phyloP scores from a whole-genome alignment of 2,329 filamentous ascomycete genomes.

The Trichoderma guizhouense region DNA sequence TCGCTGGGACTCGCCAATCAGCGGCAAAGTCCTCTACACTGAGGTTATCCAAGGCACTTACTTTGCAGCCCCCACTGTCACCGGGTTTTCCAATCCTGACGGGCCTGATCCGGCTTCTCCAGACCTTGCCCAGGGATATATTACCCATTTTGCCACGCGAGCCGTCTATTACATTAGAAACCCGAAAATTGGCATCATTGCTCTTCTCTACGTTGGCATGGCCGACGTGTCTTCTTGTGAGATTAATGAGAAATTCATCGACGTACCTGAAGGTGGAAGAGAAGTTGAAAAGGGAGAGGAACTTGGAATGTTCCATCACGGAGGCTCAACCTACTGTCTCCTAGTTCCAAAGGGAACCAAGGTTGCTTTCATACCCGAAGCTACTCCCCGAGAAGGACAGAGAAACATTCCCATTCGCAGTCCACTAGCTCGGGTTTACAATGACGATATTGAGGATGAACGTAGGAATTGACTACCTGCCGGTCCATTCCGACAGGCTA shows the following conservation, averaged over 20 bases:
- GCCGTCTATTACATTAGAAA: constrained; percentile 64
- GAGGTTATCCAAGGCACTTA: constrained; percentile 59
- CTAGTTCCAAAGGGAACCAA: constrained; percentile 55
- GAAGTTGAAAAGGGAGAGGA: constrained; percentile 58
- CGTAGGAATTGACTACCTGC: not conserved
- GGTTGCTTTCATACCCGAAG: constrained; percentile 27
- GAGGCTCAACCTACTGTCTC: constrained; percentile 63
- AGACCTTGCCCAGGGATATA: constrained; percentile 54
- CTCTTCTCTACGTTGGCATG: constrained; percentile 66
- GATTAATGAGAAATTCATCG: constrained; percentile 35
- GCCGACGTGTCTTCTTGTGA: constrained; percentile 66
- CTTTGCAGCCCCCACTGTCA: constrained; percentile 48
- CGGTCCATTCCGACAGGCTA: not conserved
- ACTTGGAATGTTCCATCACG: constrained; percentile 72
- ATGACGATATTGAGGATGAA: not conserved
- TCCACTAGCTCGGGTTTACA: constrained; percentile 13
- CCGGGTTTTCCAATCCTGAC: constrained; percentile 16
- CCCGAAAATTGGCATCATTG: constrained; percentile 59
- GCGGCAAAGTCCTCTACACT: constrained; percentile 52
- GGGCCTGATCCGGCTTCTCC: constrained; percentile 22
- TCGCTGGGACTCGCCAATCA: constrained; percentile 63
- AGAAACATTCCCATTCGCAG: constrained; percentile 23
- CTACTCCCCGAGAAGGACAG: constrained; percentile 16
- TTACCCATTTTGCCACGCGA: constrained; percentile 60
- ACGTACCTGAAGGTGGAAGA: not conserved